A percentile compares a stretch with the other conserved stretches of the same genome.
These are phyloP conservation scores for Chaetothyriales sp. DNA, from an alignment of 2,329 filamentous ascomycete species.

Conservation along the genomic window DNA sequence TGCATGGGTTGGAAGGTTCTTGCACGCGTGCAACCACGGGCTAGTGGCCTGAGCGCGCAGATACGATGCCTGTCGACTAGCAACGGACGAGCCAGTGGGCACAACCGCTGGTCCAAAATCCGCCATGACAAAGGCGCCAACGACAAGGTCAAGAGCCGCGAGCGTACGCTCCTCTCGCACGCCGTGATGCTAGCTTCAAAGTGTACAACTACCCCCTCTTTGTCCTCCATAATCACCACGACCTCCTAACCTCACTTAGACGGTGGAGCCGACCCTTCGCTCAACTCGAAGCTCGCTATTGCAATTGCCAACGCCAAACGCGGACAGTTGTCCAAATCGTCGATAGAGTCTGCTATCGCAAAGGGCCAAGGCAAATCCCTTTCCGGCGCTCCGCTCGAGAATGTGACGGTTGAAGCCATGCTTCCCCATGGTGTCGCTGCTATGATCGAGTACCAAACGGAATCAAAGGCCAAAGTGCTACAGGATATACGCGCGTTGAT, in stretches of 20 bases:
- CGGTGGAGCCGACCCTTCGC: conserved; percentile 57
- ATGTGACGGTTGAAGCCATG: conserved; percentile 33
- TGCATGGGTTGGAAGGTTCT: not conserved
- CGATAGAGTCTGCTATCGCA: conserved; percentile 74
- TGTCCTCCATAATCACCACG: not conserved
- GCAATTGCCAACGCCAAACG: conserved; percentile 69
- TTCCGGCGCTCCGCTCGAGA: conserved; percentile 57
- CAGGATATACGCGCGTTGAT: conserved; percentile 59
- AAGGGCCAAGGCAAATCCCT: conserved; percentile 74
- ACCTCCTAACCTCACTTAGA: conserved; percentile 36
- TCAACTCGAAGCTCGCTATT: conserved; percentile 63
- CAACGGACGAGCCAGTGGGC: conserved; percentile 35
- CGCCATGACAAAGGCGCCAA: conserved; percentile 84
- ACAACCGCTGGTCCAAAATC: conserved; percentile 94
- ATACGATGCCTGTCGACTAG: not conserved
- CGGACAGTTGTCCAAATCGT: conserved; percentile 67
- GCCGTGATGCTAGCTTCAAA: conserved; percentile 64
- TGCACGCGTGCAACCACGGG: not conserved
- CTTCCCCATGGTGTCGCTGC: conserved; percentile 36
- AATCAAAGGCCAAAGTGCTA: conserved; percentile 60
- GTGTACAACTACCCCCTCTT: conserved; percentile 34
- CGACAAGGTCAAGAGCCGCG: conserved; percentile 59
- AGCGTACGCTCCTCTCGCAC: conserved; percentile 55
- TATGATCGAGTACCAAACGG: conserved; percentile 67
- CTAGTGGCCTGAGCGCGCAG: not conserved